These are phyloP conservation scores for Besnoitia besnoiti DNA, from an alignment of 169 alveolate genomes.

Conservation along the genomic window DNA sequence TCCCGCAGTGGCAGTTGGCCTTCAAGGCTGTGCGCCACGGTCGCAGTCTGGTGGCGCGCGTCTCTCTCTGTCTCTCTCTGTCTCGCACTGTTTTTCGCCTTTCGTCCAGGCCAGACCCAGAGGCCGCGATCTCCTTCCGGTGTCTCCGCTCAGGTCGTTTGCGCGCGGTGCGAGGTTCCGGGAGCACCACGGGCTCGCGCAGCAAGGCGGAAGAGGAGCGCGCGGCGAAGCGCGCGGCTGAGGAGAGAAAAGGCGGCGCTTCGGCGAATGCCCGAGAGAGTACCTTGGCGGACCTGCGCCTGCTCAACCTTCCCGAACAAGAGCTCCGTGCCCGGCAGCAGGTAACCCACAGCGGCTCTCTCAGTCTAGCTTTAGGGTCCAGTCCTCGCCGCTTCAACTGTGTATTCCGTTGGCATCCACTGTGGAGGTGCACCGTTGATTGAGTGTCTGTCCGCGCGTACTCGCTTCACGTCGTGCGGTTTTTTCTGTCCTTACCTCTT, in stretches of 20 bases:
- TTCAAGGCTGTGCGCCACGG: neutral
- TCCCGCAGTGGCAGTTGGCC: too few relatives aligned
- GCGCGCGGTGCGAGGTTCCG: neutral
- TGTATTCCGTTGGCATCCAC: too few relatives aligned
- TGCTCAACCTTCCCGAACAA: constrained; percentile 62
- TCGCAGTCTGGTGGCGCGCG: neutral
- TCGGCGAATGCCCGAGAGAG: constrained; percentile 3
- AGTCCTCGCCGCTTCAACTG: too few relatives aligned
- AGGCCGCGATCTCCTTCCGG: too few relatives aligned
- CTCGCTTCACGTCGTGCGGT: too few relatives aligned
- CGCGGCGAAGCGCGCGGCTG: neutral
- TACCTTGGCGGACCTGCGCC: constrained; percentile 47
- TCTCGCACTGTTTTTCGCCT: neutral
- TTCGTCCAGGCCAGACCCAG: too few relatives aligned
- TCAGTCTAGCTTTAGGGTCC: too few relatives aligned
- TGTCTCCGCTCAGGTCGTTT: constrained; percentile 10
- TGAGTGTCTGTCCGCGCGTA: too few relatives aligned
- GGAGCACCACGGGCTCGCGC: neutral
- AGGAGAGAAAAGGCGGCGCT: neutral
- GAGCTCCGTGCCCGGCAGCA: constrained; percentile 66
- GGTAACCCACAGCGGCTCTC: constrained; percentile 1
- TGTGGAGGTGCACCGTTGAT: too few relatives aligned
- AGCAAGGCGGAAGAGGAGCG: constrained; percentile 11
- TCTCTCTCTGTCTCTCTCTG: neutral
- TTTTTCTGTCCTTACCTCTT: too few relatives aligned